Evolutionary conservation across 257 asterid species (phyloP).

Genomic region (Lavandula angustifolia): DNA sequence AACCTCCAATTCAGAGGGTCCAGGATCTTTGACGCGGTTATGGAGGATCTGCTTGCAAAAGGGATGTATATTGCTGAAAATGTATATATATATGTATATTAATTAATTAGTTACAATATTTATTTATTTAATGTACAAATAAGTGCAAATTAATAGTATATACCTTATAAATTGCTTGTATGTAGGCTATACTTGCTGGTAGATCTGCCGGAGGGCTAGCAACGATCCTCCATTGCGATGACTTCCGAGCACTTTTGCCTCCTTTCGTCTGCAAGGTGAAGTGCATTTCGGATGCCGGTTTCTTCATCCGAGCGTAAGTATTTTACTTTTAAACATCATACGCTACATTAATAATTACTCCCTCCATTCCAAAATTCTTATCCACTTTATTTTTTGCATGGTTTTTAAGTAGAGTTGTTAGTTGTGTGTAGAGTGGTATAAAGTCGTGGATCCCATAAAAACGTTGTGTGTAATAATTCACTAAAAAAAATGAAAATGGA

Average conservation of each 20-base stretch:
- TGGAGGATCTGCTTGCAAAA: neutral
- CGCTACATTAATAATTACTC: too few relatives aligned
- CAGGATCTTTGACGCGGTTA: neutral
- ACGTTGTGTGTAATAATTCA: too few relatives aligned
- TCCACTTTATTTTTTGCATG: too few relatives aligned
- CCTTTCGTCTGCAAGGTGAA: neutral
- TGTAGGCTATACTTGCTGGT: conserved; percentile 1
- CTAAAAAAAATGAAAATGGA: too few relatives aligned
- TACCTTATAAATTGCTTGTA: neutral
- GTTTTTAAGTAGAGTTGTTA: too few relatives aligned
- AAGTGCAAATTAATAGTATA: too few relatives aligned
- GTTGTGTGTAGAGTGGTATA: too few relatives aligned
- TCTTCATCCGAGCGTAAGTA: conserved; percentile 10
- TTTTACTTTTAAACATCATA: too few relatives aligned
- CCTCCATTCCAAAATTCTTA: too few relatives aligned
- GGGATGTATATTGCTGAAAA: neutral
- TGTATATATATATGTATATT: neutral
- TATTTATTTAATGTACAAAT: neutral
- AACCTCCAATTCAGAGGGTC: neutral
- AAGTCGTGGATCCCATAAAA: too few relatives aligned
- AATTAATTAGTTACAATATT: too few relatives aligned
- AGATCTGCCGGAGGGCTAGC: neutral
- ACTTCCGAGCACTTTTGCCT: neutral
- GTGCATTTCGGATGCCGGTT: neutral
- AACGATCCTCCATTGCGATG: neutral